These are phyloP conservation scores for Speleostelium caveatum DNA, from an alignment of 78 protist species.

Conservation along the genomic window DNA sequence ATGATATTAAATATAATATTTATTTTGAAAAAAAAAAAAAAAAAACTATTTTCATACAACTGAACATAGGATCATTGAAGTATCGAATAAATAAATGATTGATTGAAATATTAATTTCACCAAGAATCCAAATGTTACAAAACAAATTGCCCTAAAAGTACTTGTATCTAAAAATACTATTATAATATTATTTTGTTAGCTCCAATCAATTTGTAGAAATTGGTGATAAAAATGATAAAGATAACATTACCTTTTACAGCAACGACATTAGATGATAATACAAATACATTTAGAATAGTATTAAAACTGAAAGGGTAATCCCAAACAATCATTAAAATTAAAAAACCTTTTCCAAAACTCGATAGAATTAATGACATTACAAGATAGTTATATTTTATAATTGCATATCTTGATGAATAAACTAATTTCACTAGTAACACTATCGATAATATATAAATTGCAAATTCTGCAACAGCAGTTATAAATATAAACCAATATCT, in stretches of 20 bases:
- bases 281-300: constrained; percentile 55
- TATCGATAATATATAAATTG: constrained; percentile 19
- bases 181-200: not conserved
- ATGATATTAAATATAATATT: not conserved
- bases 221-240: not conserved
- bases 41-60: not conserved
- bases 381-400: constrained; percentile 57
- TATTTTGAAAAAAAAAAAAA: too few species aligned
- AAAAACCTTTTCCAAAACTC: constrained; percentile 83
- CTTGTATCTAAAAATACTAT: constrained; percentile 61
- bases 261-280: constrained; percentile 67
- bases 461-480: constrained; percentile 73
- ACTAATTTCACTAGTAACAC: constrained; percentile 22
- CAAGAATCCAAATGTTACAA: constrained; percentile 46
- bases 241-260: constrained; percentile 45
- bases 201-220: not conserved
- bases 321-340: constrained; percentile 79
- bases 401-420: constrained; percentile 55
- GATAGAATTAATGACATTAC: constrained; percentile 63
- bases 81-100: constrained; percentile 36
- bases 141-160: constrained; percentile 48
- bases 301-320: constrained; percentile 77
- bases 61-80: constrained; percentile 21
- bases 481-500: constrained; percentile 70
- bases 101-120: constrained; percentile 37